phyloP scores from a whole-genome alignment of 805 yeast species.

The Saccharomycopsis fodiens region DNA sequence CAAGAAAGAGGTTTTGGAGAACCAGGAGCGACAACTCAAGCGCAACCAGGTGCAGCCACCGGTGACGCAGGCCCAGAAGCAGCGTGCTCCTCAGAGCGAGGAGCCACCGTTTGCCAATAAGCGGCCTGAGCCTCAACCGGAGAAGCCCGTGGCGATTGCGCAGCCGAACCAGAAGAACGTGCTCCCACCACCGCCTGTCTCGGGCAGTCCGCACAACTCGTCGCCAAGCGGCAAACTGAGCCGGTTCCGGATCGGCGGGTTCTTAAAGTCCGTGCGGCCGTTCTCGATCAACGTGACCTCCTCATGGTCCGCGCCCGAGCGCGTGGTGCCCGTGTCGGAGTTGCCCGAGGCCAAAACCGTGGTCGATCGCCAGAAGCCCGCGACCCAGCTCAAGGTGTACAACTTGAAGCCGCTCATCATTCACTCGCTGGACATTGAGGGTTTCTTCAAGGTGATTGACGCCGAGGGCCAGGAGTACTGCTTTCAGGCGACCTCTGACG shows the following conservation, averaged over 20 bases:
- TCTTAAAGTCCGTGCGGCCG: constrained; percentile 50
- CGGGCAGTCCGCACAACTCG: not conserved
- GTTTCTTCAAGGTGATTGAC: constrained; percentile 37
- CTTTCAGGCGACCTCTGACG: constrained; percentile 57
- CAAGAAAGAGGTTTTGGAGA: constrained; percentile 33
- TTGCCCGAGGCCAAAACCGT: constrained; percentile 46
- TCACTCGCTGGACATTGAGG: constrained; percentile 31
- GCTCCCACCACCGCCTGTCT: not conserved
- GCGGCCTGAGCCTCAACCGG: not conserved
- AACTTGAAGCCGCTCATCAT: constrained; percentile 31
- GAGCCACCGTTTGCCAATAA: not conserved
- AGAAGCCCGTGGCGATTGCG: not conserved
- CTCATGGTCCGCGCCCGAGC: constrained; percentile 35
- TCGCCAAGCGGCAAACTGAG: constrained; percentile 19
- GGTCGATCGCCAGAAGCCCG: constrained; percentile 46
- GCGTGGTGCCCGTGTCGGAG: constrained; percentile 41
- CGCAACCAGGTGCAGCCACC: constrained; percentile 3
- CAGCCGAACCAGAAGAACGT: not conserved
- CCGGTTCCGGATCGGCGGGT: constrained; percentile 48
- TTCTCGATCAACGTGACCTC: constrained; percentile 45
- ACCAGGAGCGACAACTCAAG: constrained; percentile 32
- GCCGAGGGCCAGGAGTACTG: constrained; percentile 46
- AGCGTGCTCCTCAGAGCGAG: not conserved
- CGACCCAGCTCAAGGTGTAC: constrained; percentile 37
- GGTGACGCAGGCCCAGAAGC: not conserved